A percentile compares a stretch with the other conserved stretches of the same genome.
Evolutionary conservation across 345 rosid genomes (phyloP).

Genomic region (Pugionium cornutum): DNA sequence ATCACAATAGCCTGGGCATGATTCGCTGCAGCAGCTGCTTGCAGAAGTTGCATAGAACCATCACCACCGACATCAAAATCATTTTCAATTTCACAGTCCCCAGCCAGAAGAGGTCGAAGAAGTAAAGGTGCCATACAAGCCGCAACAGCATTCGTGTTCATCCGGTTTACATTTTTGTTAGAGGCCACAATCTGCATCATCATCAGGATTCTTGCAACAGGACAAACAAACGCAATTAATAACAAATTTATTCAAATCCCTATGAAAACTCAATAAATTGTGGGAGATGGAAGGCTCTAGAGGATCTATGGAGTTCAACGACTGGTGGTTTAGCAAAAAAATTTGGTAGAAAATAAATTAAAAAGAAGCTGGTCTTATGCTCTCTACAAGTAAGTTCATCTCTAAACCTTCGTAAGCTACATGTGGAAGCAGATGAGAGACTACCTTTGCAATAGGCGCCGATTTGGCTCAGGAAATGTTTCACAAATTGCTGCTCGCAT

Average conservation of each 20-base stretch:
- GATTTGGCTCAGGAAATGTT: conserved; percentile 98
- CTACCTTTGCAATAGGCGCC: conserved; percentile 90
- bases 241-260: background rate
- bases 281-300: conserved; percentile 4
- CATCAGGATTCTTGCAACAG: conserved; percentile 75
- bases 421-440: conserved; percentile 3
- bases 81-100: conserved; percentile 93
- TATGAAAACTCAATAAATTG: background rate
- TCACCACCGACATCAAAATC: conserved; percentile 95
- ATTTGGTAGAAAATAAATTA: conserved; percentile 3
- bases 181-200: conserved; percentile 95
- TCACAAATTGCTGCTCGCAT: conserved; percentile 88
- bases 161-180: conserved; percentile 70
- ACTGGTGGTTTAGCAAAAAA: conserved; percentile 2
- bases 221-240: conserved; percentile 27
- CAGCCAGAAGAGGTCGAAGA: conserved; percentile 95
- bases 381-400: too few species aligned
- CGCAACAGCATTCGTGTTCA: conserved; percentile 98
- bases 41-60: conserved; percentile 88
- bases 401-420: too few species aligned
- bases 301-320: background rate
- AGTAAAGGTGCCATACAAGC: conserved; percentile 99
- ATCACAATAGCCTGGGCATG: conserved; percentile 98
- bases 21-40: conserved; percentile 99
- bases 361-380: conserved; percentile 5